Conservation (phyloP, 176 grass and related monocot species). For the Oryza glaberrima region DNA sequence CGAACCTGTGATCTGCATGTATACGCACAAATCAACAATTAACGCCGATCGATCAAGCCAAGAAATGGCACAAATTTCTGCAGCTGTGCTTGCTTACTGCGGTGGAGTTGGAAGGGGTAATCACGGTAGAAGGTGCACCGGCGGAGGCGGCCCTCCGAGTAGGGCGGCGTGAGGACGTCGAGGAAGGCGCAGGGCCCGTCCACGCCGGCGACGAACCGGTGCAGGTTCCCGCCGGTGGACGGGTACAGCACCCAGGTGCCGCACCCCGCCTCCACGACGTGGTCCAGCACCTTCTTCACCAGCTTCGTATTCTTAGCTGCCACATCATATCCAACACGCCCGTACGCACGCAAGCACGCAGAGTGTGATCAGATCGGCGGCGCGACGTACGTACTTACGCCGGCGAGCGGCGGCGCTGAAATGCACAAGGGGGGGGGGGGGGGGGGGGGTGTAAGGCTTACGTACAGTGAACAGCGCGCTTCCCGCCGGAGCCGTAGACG, state of each 20-base stretch:
- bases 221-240: slow-evolving; percentile 43
- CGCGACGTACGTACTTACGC: no score
- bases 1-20: neutral
- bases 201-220: slow-evolving; percentile 25
- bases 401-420: neutral
- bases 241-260: slow-evolving; percentile 29
- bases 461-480: neutral
- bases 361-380: neutral
- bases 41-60: neutral
- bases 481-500: neutral
- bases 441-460: neutral
- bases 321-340: no score
- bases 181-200: slow-evolving; percentile 33
- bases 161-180: slow-evolving; percentile 41
- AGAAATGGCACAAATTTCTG: no score
- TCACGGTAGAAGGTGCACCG: slow-evolving; percentile 48
- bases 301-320: neutral
- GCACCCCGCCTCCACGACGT: slow-evolving; percentile 34
- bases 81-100: slow-evolving; percentile 34
- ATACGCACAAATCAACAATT: no score
- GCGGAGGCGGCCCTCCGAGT: slow-evolving; percentile 2
- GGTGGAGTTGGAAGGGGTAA: neutral
- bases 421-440: no score
- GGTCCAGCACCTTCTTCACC: slow-evolving; percentile 42
- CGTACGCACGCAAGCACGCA: no score